Evolutionary conservation across 176 grass and related monocot species (phyloP).

Genomic region (Carex parvula): DNA sequence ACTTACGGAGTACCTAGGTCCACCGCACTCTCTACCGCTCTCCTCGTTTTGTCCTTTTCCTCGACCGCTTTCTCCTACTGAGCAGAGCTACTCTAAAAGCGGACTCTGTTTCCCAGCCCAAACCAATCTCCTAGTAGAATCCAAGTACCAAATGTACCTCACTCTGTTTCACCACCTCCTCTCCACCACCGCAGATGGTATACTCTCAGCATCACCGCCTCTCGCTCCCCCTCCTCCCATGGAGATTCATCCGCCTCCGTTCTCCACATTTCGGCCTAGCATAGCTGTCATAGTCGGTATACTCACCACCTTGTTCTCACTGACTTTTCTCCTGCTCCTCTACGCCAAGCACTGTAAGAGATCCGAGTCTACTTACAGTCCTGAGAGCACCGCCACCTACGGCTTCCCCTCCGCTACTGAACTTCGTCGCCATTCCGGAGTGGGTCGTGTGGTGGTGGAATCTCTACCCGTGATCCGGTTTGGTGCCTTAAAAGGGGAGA

Average conservation of each 20-base stretch:
- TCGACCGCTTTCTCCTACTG: constrained; percentile 23
- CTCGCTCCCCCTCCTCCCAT: constrained; percentile 12
- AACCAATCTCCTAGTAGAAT: neutral
- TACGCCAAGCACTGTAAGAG: constrained; percentile 94
- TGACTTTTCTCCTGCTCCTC: constrained; percentile 93
- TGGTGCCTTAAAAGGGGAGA: constrained; percentile 64
- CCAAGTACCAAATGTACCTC: constrained; percentile 36
- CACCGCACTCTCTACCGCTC: neutral
- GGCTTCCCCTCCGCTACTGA: neutral
- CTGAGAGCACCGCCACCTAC: constrained; percentile 13
- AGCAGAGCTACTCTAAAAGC: neutral
- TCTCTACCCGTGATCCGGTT: constrained; percentile 87
- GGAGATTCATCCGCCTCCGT: neutral
- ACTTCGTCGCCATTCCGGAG: constrained; percentile 62
- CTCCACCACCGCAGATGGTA: constrained; percentile 37
- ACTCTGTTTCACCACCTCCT: constrained; percentile 51
- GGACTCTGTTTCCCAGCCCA: neutral
- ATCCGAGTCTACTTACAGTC: constrained; percentile 35
- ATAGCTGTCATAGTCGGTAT: constrained; percentile 86
- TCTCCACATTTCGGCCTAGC: constrained; percentile 55
- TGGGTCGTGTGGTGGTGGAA: constrained; percentile 73
- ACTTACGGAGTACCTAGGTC: constrained; percentile 2
- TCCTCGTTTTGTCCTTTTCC: constrained; percentile 2
- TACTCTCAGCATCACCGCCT: constrained; percentile 39
- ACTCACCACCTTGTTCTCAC: constrained; percentile 86